Evolutionary conservation across 768 basidiomycete species (phyloP).

Genomic region (Termitomyces sp.): DNA sequence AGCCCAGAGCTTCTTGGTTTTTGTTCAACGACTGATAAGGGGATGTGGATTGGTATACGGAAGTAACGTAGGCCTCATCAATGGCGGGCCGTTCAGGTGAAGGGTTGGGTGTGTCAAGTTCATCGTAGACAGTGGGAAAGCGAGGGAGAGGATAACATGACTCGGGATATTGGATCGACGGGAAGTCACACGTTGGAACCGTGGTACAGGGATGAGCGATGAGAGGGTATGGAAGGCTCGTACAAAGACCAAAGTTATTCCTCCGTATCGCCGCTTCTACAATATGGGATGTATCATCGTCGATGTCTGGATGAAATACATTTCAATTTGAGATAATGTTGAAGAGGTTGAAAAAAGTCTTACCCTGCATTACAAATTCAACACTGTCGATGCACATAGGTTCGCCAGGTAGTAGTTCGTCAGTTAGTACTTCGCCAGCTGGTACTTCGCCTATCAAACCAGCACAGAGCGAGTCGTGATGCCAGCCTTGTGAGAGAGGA

Average conservation of each 20-base stretch:
- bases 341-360: background rate
- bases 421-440: background rate
- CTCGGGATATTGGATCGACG: background rate
- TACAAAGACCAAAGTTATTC: background rate
- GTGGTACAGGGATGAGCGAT: background rate
- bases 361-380: background rate
- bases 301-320: background rate
- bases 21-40: background rate
- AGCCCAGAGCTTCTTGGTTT: background rate
- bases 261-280: background rate
- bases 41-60: background rate
- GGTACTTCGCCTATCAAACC: background rate
- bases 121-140: background rate
- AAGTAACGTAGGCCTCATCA: background rate
- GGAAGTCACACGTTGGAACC: background rate
- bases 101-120: background rate
- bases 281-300: background rate
- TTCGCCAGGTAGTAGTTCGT: background rate
- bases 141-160: background rate
- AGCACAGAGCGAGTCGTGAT: background rate
- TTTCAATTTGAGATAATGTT: background rate
- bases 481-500: background rate
- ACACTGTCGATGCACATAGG: background rate
- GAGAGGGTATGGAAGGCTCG: background rate
- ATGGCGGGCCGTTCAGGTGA: background rate